These are phyloP conservation scores for Claviceps citrina DNA, from an alignment of 2,329 filamentous ascomycete genomes.

Conservation along the genomic window DNA sequence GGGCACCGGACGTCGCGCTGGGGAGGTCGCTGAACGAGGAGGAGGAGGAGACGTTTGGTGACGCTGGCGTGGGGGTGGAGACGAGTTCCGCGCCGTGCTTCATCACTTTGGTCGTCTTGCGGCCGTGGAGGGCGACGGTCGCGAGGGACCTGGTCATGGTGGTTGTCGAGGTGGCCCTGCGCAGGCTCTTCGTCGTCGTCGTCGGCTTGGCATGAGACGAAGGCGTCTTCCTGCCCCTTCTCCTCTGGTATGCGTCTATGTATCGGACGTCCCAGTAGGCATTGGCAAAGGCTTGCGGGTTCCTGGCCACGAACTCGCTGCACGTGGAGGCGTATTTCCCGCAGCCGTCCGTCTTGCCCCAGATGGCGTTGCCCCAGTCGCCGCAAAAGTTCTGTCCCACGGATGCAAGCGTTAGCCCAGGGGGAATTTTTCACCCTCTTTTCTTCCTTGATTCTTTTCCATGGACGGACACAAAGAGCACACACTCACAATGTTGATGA, in stretches of 20 bases:
- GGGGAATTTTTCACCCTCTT: no score
- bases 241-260: conserved; percentile 30
- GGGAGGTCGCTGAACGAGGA: conserved; percentile 3
- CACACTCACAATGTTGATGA: conserved; percentile 46
- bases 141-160: background rate
- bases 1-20: conserved; percentile 6
- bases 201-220: background rate
- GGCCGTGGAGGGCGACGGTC: conserved; percentile 12
- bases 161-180: background rate
- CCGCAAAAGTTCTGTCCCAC: conserved; percentile 70
- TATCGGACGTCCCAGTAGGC: conserved; percentile 39
- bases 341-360: conserved; percentile 26
- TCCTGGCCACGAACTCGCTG: conserved; percentile 29
- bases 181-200: background rate
- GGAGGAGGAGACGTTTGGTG: background rate
- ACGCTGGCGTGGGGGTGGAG: background rate
- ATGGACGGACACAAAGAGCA: background rate
- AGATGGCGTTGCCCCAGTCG: conserved; percentile 46
- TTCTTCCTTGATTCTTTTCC: background rate
- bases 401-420: no score
- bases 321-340: conserved; percentile 27
- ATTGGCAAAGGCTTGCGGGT: conserved; percentile 27
- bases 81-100: background rate
- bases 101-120: conserved; percentile 3
- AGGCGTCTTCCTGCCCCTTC: background rate